These are phyloP conservation scores for Hemisphaericaspora nanyangensis DNA, from an alignment of 805 yeast species.

Conservation along the genomic window DNA sequence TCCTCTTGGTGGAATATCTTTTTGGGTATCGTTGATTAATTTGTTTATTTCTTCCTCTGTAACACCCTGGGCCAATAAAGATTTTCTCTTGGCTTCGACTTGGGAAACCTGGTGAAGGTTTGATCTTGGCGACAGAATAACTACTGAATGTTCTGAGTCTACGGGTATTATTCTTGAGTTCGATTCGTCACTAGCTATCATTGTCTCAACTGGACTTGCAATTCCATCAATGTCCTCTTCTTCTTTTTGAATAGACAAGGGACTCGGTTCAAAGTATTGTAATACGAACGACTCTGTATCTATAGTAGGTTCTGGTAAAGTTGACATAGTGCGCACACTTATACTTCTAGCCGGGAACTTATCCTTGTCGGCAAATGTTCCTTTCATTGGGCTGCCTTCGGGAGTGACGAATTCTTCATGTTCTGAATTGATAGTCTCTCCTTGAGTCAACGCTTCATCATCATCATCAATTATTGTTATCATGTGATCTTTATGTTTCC, in stretches of 20 bases:
- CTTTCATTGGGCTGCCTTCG: neutral
- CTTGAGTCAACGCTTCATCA: neutral
- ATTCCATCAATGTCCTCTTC: neutral
- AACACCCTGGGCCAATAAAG: neutral
- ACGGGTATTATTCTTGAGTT: neutral
- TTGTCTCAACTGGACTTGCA: neutral
- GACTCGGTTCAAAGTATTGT: constrained; percentile 2
- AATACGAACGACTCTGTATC: constrained; percentile 7
- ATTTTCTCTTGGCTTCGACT: neutral
- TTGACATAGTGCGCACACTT: neutral
- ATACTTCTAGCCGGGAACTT: neutral
- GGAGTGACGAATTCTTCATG: constrained; percentile 1
- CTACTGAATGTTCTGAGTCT: constrained; percentile 1
- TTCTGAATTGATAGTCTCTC: neutral
- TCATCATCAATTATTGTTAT: neutral
- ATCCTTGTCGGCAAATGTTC: neutral
- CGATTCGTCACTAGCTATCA: neutral
- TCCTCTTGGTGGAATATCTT: constrained; percentile 11
- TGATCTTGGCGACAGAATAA: constrained; percentile 1
- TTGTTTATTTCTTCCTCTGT: constrained; percentile 4
- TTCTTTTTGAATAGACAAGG: neutral
- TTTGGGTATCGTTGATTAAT: constrained; percentile 11
- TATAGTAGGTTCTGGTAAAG: constrained; percentile 8
- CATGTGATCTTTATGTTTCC: neutral
- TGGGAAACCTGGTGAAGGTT: neutral